phyloP scores from a whole-genome alignment of 1,284 basidiomycete species.

The Pascua sp. region DNA sequence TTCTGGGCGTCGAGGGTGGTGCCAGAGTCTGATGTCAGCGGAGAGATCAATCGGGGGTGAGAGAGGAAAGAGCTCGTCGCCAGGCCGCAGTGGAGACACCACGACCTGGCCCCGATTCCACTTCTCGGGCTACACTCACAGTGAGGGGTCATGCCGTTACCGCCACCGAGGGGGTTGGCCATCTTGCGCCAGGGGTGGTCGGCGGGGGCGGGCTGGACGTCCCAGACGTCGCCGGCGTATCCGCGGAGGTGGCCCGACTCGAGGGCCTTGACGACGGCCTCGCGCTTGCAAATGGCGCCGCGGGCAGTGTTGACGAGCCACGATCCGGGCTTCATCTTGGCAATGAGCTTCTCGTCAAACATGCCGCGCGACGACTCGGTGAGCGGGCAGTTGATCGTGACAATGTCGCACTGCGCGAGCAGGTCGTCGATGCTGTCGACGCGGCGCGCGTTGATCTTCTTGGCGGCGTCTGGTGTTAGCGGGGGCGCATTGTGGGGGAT shows the following conservation, averaged over 20 bases:
- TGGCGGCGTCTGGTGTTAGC: slow-evolving; percentile 57
- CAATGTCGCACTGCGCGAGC: slow-evolving; percentile 58
- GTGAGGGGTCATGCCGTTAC: slow-evolving; percentile 63
- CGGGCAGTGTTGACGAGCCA: slow-evolving; percentile 93
- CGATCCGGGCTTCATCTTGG: slow-evolving; percentile 84
- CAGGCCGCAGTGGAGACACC: no score
- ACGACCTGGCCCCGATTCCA: not conserved
- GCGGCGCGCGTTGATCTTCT: slow-evolving; percentile 68
- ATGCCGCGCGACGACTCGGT: slow-evolving; percentile 82
- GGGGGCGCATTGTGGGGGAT: not conserved
- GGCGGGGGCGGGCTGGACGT: slow-evolving; percentile 76
- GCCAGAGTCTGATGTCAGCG: slow-evolving; percentile 70
- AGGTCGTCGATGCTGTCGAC: slow-evolving; percentile 83
- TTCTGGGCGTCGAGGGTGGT: slow-evolving; percentile 89
- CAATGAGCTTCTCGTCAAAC: slow-evolving; percentile 75
- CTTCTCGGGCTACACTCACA: not conserved
- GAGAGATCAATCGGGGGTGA: slow-evolving; percentile 35
- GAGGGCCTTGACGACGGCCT: slow-evolving; percentile 74
- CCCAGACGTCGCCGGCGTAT: slow-evolving; percentile 69
- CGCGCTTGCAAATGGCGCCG: slow-evolving; percentile 84
- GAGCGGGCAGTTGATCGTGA: slow-evolving; percentile 71
- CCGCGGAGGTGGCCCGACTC: slow-evolving; percentile 71
- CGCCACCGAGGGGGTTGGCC: slow-evolving; percentile 73
- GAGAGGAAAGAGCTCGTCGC: not conserved
- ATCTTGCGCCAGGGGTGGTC: slow-evolving; percentile 83